Percentiles rank a stretch among this genome's conserved stretches.
phyloP scores from a whole-genome alignment of 139 green algal species.

The Chlorella vulgaris region DNA sequence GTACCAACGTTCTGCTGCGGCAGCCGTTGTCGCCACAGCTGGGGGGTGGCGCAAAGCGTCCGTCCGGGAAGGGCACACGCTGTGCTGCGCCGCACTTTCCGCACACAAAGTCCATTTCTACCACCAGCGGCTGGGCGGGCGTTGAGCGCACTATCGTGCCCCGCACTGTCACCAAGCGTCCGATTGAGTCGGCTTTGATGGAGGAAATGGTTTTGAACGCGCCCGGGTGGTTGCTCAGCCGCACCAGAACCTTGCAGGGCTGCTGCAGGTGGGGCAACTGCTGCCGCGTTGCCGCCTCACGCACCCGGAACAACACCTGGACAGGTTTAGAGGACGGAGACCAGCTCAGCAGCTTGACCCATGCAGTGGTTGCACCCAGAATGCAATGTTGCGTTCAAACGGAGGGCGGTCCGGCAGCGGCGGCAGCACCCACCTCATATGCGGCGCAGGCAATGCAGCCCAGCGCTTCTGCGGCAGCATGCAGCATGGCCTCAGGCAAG shows the following conservation, averaged over 20 bases:
- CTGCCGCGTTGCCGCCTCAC: background rate
- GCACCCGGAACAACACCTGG: constrained; percentile 44
- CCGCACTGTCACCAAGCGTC: constrained; percentile 75
- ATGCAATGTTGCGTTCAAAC: too few relatives aligned
- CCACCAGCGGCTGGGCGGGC: constrained; percentile 67
- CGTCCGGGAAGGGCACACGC: constrained; percentile 58
- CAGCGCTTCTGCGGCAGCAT: constrained; percentile 63
- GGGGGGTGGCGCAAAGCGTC: constrained; percentile 64
- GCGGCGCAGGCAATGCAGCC: constrained; percentile 60
- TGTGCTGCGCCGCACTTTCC: constrained; percentile 65
- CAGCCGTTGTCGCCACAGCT: constrained; percentile 70
- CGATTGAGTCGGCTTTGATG: constrained; percentile 37
- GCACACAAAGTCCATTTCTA: constrained; percentile 78
- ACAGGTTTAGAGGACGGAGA: too few relatives aligned
- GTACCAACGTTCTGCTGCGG: constrained; percentile 69
- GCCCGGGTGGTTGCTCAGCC: constrained; percentile 54
- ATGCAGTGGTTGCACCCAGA: too few relatives aligned
- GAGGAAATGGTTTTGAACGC: constrained; percentile 53
- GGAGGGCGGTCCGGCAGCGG: background rate
- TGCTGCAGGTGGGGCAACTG: constrained; percentile 23
- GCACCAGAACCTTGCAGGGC: constrained; percentile 42
- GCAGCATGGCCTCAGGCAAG: constrained; percentile 58
- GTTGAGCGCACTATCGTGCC: constrained; percentile 82
- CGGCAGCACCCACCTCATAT: constrained; percentile 51
- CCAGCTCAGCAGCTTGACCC: too few relatives aligned